A percentile compares a stretch with the other conserved stretches of the same genome.
Conservation (phyloP, 805 yeast genomes). For the Candida boidinii region DNA sequence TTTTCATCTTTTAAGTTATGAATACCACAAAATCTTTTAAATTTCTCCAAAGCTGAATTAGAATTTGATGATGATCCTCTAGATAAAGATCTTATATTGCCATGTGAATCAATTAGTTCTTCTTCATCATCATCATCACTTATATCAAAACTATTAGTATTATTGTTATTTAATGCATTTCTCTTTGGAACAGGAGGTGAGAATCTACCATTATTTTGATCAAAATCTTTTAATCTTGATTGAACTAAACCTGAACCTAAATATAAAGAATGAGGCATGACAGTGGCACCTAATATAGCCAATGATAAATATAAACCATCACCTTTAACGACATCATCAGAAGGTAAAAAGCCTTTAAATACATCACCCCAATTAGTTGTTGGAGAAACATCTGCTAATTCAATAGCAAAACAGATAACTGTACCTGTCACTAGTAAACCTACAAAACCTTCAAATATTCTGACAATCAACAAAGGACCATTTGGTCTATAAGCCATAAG, state of each 20-base stretch:
- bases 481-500: conserved; percentile 81
- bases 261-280: conserved; percentile 89
- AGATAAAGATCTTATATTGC: background rate
- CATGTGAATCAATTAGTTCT: conserved; percentile 1
- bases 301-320: conserved; percentile 72
- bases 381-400: conserved; percentile 59
- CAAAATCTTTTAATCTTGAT: conserved; percentile 74
- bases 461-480: conserved; percentile 68
- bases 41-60: no score
- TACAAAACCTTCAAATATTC: conserved; percentile 78
- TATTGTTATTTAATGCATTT: conserved; percentile 15
- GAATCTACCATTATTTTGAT: conserved; percentile 57
- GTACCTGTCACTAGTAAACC: conserved; percentile 72
- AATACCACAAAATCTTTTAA: no score
- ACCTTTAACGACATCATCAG: conserved; percentile 33
- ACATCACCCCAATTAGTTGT: conserved; percentile 49
- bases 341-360: conserved; percentile 60
- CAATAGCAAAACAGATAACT: conserved; percentile 76
- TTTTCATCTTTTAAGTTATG: conserved; percentile 7
- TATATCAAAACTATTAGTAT: conserved; percentile 25
- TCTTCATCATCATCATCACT: conserved; percentile 15
- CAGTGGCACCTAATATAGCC: conserved; percentile 89
- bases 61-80: background rate
- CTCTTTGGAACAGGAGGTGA: conserved; percentile 21
- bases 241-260: conserved; percentile 87